Evolutionary conservation across 352 stramenopile genomes (phyloP), one percentile per base, ranked within the genome.

Genomic region (Phytophthora rubi): DNA sequence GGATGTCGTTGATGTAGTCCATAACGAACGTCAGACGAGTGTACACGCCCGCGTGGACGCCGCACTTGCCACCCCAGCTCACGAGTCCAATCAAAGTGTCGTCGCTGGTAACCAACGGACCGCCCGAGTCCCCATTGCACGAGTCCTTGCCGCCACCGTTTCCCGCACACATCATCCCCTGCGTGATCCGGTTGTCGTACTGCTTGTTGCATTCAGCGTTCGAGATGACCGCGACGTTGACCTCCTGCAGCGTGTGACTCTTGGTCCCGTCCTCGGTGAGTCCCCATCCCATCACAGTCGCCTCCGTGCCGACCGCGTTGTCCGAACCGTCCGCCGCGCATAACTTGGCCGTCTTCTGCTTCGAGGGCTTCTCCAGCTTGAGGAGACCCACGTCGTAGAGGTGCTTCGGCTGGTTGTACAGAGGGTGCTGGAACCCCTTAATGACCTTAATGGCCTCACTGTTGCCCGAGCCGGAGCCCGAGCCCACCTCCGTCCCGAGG

Each of bases 91-190:
- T 71, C 12, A 89, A 54, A 51, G 64, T 80, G 39, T 85, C 63
- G 59, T 76, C 70, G 18, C 49, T 79, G 6, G 68, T 70, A 26
- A 90, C 73, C 15, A 91, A 68, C 4, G 83, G 78, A 15, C 83
- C 83, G 8, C 83, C 83, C 3, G 80, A 90, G 76, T 90, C 83
- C 33, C 83, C 81, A 53, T 88, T 85, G 76, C 83, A 91, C 37
- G 80, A 81, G 58, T 86, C 79, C 54, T 89, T 84, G 48, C 75
- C 77, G 15, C 61, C 59, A 2, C 73, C 73, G 4, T 77, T 68
- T n/a, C 83, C 81, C 9, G 83, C 83, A 44, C 83, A 91, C 18
- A 89, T 63, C 83, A 90, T 91, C 16, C 71, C 68, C 8, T 82
- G 75, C 23, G 77, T 86, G 55, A 89, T 87, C 23, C 74, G 70